Percentiles rank a stretch among this genome's conserved stretches.
Conservation (phyloP, 2,329 filamentous ascomycete genomes). For the Xylaria sp. region DNA sequence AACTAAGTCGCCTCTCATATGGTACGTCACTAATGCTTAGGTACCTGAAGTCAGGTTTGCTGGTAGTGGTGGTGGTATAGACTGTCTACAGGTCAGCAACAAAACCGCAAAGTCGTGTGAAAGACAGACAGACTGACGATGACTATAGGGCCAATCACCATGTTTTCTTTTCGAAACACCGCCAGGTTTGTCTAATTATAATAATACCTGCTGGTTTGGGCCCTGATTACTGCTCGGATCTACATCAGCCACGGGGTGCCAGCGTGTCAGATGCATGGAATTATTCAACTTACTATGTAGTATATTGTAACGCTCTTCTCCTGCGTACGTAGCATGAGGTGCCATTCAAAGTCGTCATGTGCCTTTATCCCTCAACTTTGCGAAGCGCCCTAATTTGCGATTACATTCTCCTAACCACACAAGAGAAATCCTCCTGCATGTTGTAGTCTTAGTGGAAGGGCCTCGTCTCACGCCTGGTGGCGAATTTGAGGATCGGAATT, state of each 20-base stretch:
- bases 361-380: conserved; percentile 19
- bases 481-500: conserved; percentile 10
- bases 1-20: conserved; percentile 1
- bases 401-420: conserved; percentile 6
- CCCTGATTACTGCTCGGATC: conserved; percentile 19
- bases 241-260: not conserved
- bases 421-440: conserved; percentile 6
- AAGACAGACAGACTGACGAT: not conserved
- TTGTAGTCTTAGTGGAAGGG: conserved; percentile 1
- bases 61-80: not conserved
- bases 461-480: conserved; percentile 2
- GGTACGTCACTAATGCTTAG: not conserved
- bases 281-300: conserved; percentile 4
- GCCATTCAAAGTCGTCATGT: not conserved
- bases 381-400: conserved; percentile 5
- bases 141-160: not conserved
- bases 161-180: conserved; percentile 6
- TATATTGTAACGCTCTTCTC: conserved; percentile 1
- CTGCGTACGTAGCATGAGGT: not conserved
- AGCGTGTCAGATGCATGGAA: conserved; percentile 8
- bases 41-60: not conserved
- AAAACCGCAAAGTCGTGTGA: not conserved
- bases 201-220: conserved; percentile 13
- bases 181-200: conserved; percentile 4
- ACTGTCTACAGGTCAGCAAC: not conserved